Conservation (phyloP, 1,284 basidiomycete species). For the Pisolithus thermaeus region DNA sequence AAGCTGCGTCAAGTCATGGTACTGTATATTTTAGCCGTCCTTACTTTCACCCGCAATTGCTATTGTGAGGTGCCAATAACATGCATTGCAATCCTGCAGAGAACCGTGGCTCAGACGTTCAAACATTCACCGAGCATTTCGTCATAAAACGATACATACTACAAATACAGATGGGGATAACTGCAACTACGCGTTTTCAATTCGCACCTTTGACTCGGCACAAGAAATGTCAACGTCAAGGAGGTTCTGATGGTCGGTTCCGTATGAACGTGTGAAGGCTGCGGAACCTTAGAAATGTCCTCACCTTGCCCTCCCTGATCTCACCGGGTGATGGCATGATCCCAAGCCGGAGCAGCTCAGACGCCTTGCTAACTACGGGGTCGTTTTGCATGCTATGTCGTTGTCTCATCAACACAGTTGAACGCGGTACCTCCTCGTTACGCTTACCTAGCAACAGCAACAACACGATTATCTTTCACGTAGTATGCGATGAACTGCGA, state of each 20-base stretch:
- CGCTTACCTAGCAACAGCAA: slow-evolving; percentile 71
- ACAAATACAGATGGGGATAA: not conserved
- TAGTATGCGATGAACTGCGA: slow-evolving; percentile 83
- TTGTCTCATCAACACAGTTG: not conserved
- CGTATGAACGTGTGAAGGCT: not conserved
- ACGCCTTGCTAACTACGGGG: slow-evolving; percentile 75
- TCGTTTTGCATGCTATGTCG: slow-evolving; percentile 69
- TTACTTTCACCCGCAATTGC: too few relatives aligned
- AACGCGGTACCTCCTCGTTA: not conserved
- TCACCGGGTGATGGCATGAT: slow-evolving; percentile 80
- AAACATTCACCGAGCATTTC: too few relatives aligned
- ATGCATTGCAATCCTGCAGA: too few relatives aligned
- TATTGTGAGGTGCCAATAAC: too few relatives aligned
- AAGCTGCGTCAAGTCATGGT: too few relatives aligned
- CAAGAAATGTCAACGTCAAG: slow-evolving; percentile 12
- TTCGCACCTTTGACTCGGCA: not conserved
- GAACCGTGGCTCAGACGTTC: too few relatives aligned
- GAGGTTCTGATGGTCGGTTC: slow-evolving; percentile 2
- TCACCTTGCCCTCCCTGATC: slow-evolving; percentile 58
- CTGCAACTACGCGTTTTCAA: not conserved
- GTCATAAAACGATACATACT: too few relatives aligned
- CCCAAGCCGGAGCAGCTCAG: slow-evolving; percentile 74
- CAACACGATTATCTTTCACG: slow-evolving; percentile 67
- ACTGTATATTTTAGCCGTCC: too few relatives aligned
- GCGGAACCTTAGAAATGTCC: not conserved